Evolutionary conservation across 306 rosid species (phyloP).

Genomic region (Ceratonia siliqua): DNA sequence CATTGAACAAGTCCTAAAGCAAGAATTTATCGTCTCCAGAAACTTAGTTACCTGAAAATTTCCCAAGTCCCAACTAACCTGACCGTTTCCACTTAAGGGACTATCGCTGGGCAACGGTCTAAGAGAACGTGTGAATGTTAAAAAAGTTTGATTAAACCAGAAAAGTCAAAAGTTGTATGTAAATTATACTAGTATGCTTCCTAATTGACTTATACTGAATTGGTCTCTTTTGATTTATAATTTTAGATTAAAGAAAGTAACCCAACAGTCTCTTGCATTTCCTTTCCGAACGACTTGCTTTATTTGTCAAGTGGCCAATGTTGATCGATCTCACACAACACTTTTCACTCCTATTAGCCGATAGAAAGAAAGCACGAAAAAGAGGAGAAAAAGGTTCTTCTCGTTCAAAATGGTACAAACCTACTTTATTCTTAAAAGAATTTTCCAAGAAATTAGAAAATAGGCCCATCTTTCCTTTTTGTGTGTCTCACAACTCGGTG

Average conservation of each 20-base stretch:
- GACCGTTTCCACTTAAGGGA: too few species aligned
- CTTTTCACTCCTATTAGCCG: background rate
- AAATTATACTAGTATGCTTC: background rate
- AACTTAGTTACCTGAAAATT: too few species aligned
- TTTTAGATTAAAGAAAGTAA: background rate
- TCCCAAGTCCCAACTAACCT: too few species aligned
- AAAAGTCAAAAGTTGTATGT: background rate
- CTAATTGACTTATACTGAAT: background rate
- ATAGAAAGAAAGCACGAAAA: background rate
- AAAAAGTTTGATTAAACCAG: background rate
- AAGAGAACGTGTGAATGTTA: background rate
- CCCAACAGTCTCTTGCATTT: background rate
- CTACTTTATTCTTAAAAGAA: background rate
- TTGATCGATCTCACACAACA: background rate
- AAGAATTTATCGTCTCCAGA: too few species aligned
- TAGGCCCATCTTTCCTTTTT: background rate
- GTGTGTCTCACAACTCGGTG: background rate
- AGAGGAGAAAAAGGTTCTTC: background rate
- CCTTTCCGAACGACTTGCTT: background rate
- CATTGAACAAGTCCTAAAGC: too few species aligned
- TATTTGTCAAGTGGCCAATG: background rate
- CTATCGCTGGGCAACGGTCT: background rate
- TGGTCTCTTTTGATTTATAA: background rate
- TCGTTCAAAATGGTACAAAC: background rate
- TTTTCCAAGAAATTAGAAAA: background rate